Evolutionary conservation across 73 alveolate genomes (phyloP), one percentile per base, ranked within the genome.

Genomic region (Blepharisma stoltei): DNA sequence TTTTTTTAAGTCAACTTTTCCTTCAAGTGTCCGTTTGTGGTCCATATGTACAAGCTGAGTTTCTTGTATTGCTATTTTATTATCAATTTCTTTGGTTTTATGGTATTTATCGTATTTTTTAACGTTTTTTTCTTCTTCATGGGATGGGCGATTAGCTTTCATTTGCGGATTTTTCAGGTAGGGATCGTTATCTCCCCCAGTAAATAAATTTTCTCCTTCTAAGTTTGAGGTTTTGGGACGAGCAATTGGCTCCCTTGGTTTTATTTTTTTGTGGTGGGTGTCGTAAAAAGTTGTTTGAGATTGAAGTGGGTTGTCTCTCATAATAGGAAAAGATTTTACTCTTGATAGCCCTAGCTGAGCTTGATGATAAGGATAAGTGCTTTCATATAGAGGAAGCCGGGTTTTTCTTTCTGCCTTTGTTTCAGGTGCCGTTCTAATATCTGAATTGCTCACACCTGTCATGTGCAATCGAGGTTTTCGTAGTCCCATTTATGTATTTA

Each of bases 1-100:
- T 82, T 92, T 94, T 80, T 88, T 89, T 46, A 90, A 60, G 77
- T 90, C 97, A 7, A 95, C 95, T 85, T 95, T 93, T 54, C 98
- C 98, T 81, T 93, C 96, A 7, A 91, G 80, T 54, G 97, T 92
- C 55, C 78, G 86, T 67, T 83, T 87, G 71, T 92, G 76, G 8
- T 83, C 89, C 54, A 96, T 41, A 38, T 92, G 84, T 7, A 92
- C 98, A 20, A 92, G 81, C 54, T 92, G 83, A 6, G 98, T 92
- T 81, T 92, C 98, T 75, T 90, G 81, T 21, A 86, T 90, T 45
- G 93, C 94, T 38, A 80, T 83, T 6, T 91, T 87, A 70, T 86
- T 90, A 20, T 77, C 82, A 8, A 77, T 82, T 48, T 78, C 86
- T 65, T 83, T 78, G 4, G 86, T 50, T 41, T 71, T 70, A 14